These are phyloP conservation scores for Monosporozyma aquatica DNA, from an alignment of 805 yeast genomes.

Conservation along the genomic window DNA sequence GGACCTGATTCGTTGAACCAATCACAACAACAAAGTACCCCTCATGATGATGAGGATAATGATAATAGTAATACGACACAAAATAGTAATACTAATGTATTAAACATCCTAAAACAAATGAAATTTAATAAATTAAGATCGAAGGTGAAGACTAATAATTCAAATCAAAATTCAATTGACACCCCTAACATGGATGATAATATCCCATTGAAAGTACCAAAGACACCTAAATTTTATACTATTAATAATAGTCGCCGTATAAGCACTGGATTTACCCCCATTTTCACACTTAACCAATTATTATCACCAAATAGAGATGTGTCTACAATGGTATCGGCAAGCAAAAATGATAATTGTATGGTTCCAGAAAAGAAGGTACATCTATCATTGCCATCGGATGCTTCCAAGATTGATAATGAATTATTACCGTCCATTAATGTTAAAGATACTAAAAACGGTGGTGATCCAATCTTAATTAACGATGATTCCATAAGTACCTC, in stretches of 20 bases:
- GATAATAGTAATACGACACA: background rate
- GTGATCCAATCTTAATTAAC: constrained; percentile 26
- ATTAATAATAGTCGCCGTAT: background rate
- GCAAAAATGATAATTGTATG: background rate
- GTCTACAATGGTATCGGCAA: background rate
- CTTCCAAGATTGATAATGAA: background rate
- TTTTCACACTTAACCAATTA: background rate
- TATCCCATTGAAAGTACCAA: background rate
- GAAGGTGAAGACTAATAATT: background rate
- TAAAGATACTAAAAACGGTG: too few species aligned
- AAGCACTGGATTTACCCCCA: constrained; percentile 1
- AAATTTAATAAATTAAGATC: constrained; percentile 7
- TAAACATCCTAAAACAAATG: constrained; percentile 22
- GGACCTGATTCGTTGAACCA: constrained; percentile 3
- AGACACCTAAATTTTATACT: background rate
- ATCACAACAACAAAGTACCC: background rate
- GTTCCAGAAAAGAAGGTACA: too few species aligned
- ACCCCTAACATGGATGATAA: constrained; percentile 1
- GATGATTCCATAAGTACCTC: too few species aligned
- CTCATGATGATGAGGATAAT: too few species aligned
- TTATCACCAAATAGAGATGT: background rate
- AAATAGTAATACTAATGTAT: constrained; percentile 8
- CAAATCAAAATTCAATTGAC: background rate
- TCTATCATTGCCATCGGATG: background rate
- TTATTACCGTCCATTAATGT: background rate